Evolutionary conservation across 164 flowering plant species (phyloP), one percentile per base, ranked within the genome.

Genomic region (Magnolia officinalis): DNA sequence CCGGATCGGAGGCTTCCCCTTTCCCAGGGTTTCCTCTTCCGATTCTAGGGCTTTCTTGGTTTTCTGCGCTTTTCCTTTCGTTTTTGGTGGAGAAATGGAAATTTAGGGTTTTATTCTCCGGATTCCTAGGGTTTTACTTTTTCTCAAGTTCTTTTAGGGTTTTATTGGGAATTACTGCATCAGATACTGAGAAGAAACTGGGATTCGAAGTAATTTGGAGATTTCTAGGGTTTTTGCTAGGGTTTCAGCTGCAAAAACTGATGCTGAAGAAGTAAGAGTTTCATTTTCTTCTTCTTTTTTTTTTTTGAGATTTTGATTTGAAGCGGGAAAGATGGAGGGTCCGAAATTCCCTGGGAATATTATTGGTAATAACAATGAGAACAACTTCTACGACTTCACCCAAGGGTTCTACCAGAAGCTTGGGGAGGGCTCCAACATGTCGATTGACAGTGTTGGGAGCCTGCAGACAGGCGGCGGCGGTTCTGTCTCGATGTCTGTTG

Each of bases 341-440:
- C 83, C 84, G 0, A 82, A 78, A 72, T 84, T 84, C 70, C 26
- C 83, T 14, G 86, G 84, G 37, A 55, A 1, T 55, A 68, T 80
- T 68, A 72, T 79, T 23, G 78, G 85, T 67, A 63, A 78, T 50
- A 74, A 79, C 74, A 78, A 76, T 67, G 81, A 72, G n/a, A 76
- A 80, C 80, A 76, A 84, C 55, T 72, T 64, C 72, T 84, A 80
- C 61, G 79, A 78, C 23, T 78, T 79, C 68, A 75, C 86, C 0
- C 73, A 66, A 45, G 84, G 77, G 49, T 83, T 79, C 49, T 84
- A 84, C 59, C 74, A 74, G 10, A 80, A 78, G 52, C 80, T 84
- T 1, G 86, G 82, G 1, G 84, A 84, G 77, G 86, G 80, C 23
- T 84, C 86, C 20, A 80, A 84, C 72, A 84, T 84, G 86, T 82